Evolutionary conservation across 371 early-diverging fungal species (phyloP).

Genomic region (Coemansia sp.): DNA sequence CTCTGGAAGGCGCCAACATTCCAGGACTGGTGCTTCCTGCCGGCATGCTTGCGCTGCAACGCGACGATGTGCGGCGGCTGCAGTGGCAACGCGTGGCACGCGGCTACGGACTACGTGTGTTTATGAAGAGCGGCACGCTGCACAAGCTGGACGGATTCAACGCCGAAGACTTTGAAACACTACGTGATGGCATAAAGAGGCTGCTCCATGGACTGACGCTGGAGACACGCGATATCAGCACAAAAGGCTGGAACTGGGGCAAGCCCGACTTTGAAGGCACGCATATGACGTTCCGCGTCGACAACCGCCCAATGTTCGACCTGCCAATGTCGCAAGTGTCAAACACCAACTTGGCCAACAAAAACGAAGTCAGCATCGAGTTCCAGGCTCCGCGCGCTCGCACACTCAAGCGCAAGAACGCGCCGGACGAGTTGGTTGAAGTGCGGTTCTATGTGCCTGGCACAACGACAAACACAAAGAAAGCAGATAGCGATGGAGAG

Average conservation of each 20-base stretch:
- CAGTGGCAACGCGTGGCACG: constrained; percentile 70
- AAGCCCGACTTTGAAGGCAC: constrained; percentile 81
- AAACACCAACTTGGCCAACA: constrained; percentile 81
- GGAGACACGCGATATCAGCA: constrained; percentile 80
- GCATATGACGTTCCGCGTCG: constrained; percentile 73
- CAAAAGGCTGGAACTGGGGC: constrained; percentile 97
- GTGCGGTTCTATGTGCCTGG: constrained; percentile 94
- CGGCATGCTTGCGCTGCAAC: constrained; percentile 50
- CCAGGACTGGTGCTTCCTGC: constrained; percentile 35
- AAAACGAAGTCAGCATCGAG: constrained; percentile 92
- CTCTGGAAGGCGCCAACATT: constrained; percentile 35
- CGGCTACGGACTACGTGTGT: constrained; percentile 78
- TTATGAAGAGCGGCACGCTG: constrained; percentile 65
- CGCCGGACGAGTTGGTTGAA: constrained; percentile 84
- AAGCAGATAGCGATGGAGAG: constrained; percentile 53
- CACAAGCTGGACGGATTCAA: constrained; percentile 87
- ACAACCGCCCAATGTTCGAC: constrained; percentile 84
- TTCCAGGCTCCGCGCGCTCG: constrained; percentile 59
- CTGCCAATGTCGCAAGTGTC: constrained; percentile 86
- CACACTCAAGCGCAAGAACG: constrained; percentile 35
- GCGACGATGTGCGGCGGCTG: constrained; percentile 48
- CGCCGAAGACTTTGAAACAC: constrained; percentile 72
- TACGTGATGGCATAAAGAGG: constrained; percentile 66
- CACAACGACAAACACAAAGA: constrained; percentile 59
- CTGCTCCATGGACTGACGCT: constrained; percentile 68